Percentiles rank a stretch among this genome's conserved stretches.
These are phyloP conservation scores for Penicillium palitans DNA, from an alignment of 2,329 filamentous ascomycete species.

Conservation along the genomic window DNA sequence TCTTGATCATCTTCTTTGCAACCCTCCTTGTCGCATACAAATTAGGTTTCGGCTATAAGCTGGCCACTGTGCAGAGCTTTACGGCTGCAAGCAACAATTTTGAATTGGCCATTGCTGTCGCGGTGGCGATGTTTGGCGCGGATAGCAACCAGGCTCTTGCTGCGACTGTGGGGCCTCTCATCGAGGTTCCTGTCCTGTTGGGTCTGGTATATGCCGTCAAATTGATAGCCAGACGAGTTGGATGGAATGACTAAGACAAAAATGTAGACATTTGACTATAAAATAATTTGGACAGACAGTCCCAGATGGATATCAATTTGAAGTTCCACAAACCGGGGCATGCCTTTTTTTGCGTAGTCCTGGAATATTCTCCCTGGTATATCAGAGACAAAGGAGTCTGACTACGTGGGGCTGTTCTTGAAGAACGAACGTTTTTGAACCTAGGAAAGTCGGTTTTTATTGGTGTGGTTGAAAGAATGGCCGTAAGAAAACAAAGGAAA, in stretches of 20 bases:
- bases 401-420: too few relatives aligned
- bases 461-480: too few relatives aligned
- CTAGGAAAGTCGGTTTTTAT: too few relatives aligned
- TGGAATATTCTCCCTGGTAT: too few relatives aligned
- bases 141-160: slow-evolving; percentile 79
- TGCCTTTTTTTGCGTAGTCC: too few relatives aligned
- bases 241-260: slow-evolving; percentile 13
- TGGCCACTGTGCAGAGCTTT: slow-evolving; percentile 77
- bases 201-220: slow-evolving; percentile 72
- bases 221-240: slow-evolving; percentile 28
- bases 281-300: too few relatives aligned
- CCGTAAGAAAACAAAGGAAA: too few relatives aligned
- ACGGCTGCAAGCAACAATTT: slow-evolving; percentile 93
- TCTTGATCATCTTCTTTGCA: slow-evolving; percentile 69
- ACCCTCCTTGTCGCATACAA: slow-evolving; percentile 64
- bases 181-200: slow-evolving; percentile 82
- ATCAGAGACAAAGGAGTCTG: too few relatives aligned
- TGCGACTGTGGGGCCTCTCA: slow-evolving; percentile 77
- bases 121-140: slow-evolving; percentile 75
- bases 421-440: too few relatives aligned
- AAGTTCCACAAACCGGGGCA: too few relatives aligned
- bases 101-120: slow-evolving; percentile 85
- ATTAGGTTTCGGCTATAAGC: slow-evolving; percentile 72
- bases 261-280: neutral
- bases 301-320: too few relatives aligned